Percentiles rank a stretch among this genome's conserved stretches.
phyloP scores from a whole-genome alignment of 768 basidiomycete genomes.

The Suillus placidus region DNA sequence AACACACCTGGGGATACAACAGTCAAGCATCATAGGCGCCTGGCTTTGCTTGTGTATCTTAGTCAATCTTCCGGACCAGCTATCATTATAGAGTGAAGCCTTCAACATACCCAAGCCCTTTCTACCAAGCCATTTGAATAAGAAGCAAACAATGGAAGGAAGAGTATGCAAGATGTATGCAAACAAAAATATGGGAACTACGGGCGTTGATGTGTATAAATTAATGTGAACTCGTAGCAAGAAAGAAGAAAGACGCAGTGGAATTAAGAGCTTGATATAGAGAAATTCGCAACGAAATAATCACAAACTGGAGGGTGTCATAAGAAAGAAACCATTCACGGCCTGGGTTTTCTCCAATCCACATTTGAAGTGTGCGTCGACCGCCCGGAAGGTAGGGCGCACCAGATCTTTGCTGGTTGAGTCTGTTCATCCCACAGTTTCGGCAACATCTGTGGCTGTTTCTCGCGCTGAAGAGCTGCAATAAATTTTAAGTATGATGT shows the following conservation, averaged over 20 bases:
- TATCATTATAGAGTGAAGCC: background rate
- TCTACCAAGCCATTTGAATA: background rate
- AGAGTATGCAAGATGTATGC: background rate
- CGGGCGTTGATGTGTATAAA: background rate
- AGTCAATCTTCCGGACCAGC: background rate
- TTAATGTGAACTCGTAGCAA: no score
- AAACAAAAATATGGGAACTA: background rate
- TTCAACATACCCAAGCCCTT: background rate
- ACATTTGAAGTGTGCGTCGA: background rate
- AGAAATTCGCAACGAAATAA: background rate
- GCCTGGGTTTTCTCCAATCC: background rate
- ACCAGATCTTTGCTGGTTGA: background rate
- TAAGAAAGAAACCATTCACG: background rate
- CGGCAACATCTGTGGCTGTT: background rate
- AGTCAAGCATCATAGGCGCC: background rate
- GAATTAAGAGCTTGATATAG: no score
- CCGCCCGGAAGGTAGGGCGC: background rate
- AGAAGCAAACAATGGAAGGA: background rate
- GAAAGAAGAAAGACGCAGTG: background rate
- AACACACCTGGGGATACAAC: background rate
- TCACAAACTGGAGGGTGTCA: background rate
- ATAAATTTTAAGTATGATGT: background rate
- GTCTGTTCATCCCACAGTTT: background rate
- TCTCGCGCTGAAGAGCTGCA: conserved; percentile 3
- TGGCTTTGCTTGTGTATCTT: background rate